A percentile compares a stretch with the other conserved stretches of the same genome.
Conservation (phyloP, 345 rosid species). For the Punica granatum region DNA sequence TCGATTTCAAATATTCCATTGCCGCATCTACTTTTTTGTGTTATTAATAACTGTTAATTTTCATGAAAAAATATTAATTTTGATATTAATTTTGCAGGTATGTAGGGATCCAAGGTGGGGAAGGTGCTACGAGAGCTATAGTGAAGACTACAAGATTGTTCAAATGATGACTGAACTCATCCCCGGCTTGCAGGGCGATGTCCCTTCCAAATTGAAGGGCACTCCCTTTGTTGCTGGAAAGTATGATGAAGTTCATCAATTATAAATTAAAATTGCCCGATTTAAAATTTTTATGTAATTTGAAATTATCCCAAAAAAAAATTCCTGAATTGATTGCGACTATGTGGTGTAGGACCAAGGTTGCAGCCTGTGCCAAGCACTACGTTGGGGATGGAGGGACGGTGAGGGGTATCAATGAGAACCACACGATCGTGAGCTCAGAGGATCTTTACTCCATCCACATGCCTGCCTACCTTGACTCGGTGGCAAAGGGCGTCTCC, state of each 20-base stretch:
- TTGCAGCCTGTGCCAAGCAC: constrained; percentile 1
- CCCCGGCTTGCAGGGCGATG: not conserved
- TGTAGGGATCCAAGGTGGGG: not conserved
- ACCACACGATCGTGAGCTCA: not conserved
- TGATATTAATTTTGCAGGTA: not conserved
- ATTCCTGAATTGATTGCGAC: too few species aligned
- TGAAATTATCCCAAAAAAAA: too few species aligned
- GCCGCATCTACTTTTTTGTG: not conserved
- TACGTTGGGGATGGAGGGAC: not conserved
- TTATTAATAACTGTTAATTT: not conserved
- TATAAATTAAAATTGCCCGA: too few species aligned
- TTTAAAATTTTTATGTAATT: too few species aligned
- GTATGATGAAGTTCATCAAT: not conserved
- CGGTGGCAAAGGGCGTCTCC: not conserved
- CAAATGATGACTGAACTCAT: not conserved
- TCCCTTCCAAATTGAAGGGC: not conserved
- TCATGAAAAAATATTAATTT: not conserved
- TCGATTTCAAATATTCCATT: not conserved
- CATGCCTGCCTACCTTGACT: not conserved
- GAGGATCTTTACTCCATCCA: not conserved
- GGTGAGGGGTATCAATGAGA: not conserved
- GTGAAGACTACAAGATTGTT: not conserved
- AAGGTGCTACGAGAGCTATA: not conserved
- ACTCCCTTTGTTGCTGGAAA: not conserved
- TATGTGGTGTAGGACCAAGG: not conserved